Base-by-base conservation (phyloP, 805 yeast genomes). In the Grigorovia transvaalensis region DNA sequence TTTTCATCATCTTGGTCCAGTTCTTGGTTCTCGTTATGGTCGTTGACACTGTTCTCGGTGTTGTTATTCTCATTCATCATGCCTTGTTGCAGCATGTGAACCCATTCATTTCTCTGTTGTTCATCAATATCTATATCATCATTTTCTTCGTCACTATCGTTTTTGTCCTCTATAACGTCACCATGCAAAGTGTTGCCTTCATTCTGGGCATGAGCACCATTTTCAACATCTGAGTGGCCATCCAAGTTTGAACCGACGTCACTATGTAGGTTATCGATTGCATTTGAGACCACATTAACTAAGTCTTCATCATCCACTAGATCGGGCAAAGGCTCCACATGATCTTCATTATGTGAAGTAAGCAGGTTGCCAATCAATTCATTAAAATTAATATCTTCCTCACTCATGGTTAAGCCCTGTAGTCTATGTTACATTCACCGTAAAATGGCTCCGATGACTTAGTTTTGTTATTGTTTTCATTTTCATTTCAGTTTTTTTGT, bases 281-380 rank as follows among this genome's bases (percentile, higher is more conserved):
- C 76, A 54, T 64, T 70, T 18, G 71, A 70, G 3, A 71, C 75
- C 17, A 68, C 72, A 19, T 69, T 66, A 19, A 68, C 74, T 29
- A 72, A 53, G 54, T 69, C 73, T 44, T 67, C 73, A 9, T 55
- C 58, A 17, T 56, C 58, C 7, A 52, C 62, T 43, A 62, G 59
- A 44, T 57, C 57, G 1, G 64, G 65, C n/a, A 61, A 43, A n/a
- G 59, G 58, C 9, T 51, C 51, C 38, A 53, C 54, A 1, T 48
- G 55, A 19, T 47, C 47, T 40, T 46, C 62, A 35, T 61, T 59
- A 40, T 60, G 64, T 1, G 64, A 57, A n/a, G 60, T 60, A 35
- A 67, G 54, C 20, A 65, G 49, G 45, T 60, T 66, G 9, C 68
- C 71, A 29, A 67, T 68, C 33, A 67, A 59, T 45, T 63, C 69